Percentiles rank a stretch among this genome's conserved stretches.
Conservation (phyloP, 805 yeast genomes). For the Yarrowia porcina region DNA sequence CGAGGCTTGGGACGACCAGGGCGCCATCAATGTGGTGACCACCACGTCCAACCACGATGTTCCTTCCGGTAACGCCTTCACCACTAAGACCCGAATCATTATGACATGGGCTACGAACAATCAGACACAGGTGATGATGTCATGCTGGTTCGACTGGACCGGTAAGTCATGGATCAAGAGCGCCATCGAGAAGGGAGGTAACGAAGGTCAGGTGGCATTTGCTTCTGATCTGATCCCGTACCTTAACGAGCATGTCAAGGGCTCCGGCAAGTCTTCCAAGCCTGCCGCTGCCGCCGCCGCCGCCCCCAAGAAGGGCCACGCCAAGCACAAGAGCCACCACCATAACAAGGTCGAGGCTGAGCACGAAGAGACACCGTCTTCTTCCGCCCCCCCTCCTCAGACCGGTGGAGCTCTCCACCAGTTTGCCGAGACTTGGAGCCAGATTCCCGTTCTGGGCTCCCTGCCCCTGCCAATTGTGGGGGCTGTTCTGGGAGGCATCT, state of each 20-base stretch:
- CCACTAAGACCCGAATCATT: constrained; percentile 67
- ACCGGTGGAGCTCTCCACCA: constrained; percentile 6
- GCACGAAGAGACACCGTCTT: background rate
- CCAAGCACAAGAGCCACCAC: constrained; percentile 25
- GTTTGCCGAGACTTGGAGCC: constrained; percentile 18
- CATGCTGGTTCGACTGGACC: constrained; percentile 83
- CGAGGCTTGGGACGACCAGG: constrained; percentile 51
- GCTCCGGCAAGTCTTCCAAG: constrained; percentile 15
- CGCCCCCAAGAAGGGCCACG: constrained; percentile 25
- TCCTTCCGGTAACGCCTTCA: constrained; percentile 84
- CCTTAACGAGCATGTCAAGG: constrained; percentile 37
- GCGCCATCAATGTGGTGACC: constrained; percentile 57
- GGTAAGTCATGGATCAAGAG: constrained; percentile 90
- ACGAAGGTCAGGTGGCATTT: constrained; percentile 70
- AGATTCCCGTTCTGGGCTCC: constrained; percentile 14
- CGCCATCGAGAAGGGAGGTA: constrained; percentile 80
- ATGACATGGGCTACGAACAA: constrained; percentile 72
- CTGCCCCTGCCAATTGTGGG: constrained; percentile 2
- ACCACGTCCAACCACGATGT: constrained; percentile 85
- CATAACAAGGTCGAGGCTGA: constrained; percentile 28
- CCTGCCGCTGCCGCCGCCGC: constrained; percentile 11
- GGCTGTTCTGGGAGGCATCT: constrained; percentile 6
- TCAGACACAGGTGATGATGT: constrained; percentile 55
- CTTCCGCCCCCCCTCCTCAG: background rate
- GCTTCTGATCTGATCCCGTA: constrained; percentile 49